phyloP scores from a whole-genome alignment of 1,284 basidiomycete species.

The Phlebopus sp. region DNA sequence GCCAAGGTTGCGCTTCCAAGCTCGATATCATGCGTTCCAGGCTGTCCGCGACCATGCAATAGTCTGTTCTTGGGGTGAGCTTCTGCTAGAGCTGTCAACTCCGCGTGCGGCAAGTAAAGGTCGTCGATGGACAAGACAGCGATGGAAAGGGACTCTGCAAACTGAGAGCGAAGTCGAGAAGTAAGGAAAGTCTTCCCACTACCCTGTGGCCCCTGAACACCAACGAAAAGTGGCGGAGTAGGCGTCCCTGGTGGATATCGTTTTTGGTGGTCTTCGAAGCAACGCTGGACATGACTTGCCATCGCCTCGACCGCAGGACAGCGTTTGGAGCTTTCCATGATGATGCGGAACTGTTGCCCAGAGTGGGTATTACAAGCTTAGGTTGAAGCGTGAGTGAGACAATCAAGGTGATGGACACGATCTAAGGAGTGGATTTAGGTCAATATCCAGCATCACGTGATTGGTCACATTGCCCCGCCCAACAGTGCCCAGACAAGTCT shows the following conservation, averaged over 20 bases:
- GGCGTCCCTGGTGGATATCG: conserved; percentile 14
- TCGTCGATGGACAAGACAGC: conserved; percentile 83
- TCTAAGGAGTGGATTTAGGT: neutral
- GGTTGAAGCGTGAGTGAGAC: neutral
- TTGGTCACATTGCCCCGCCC: neutral
- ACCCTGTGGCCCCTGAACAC: conserved; percentile 85
- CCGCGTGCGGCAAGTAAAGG: conserved; percentile 73
- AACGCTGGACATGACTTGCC: conserved; percentile 42
- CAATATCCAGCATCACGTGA: conserved; percentile 15
- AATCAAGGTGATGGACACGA: neutral
- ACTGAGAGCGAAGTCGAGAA: conserved; percentile 46
- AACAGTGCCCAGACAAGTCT: too few species aligned
- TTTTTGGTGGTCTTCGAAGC: conserved; percentile 31
- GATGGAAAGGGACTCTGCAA: conserved; percentile 52
- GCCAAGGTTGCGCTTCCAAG: conserved; percentile 57
- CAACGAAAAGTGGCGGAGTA: conserved; percentile 63
- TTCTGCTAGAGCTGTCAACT: conserved; percentile 51
- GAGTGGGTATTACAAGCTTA: neutral
- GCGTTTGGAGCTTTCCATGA: conserved; percentile 13
- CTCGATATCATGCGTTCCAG: conserved; percentile 81
- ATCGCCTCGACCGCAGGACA: conserved; percentile 38
- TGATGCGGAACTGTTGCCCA: neutral
- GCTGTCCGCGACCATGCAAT: conserved; percentile 77
- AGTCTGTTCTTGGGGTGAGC: conserved; percentile 60
- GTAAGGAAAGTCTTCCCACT: conserved; percentile 79